Percentiles rank a stretch among this genome's conserved stretches.
Conservation (phyloP, 2,329 filamentous ascomycete species). For the Plenodomus biglobosus region DNA sequence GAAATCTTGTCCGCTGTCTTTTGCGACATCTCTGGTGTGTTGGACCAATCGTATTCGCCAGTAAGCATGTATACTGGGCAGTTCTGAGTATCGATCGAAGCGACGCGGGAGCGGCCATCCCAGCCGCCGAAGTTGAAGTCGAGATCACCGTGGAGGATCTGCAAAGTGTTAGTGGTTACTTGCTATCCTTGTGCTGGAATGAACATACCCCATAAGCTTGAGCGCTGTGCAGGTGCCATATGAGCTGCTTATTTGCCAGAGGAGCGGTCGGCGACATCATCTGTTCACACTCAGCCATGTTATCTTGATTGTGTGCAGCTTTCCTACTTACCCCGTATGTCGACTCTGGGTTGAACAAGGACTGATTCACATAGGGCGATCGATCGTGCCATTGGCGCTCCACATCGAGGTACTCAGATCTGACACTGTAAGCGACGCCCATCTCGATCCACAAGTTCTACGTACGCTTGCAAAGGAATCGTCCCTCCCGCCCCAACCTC, state of each 20-base stretch:
- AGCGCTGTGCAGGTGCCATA: conserved; percentile 54
- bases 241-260: conserved; percentile 49
- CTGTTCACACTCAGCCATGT: conserved; percentile 16
- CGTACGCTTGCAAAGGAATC: conserved; percentile 51
- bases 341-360: conserved; percentile 53
- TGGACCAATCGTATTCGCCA: conserved; percentile 54
- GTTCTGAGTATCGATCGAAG: conserved; percentile 50
- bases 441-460: conserved; percentile 12
- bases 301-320: not conserved
- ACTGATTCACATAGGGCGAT: conserved; percentile 52
- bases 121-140: conserved; percentile 57
- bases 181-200: not conserved
- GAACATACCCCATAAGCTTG: conserved; percentile 51
- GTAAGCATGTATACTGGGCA: conserved; percentile 57
- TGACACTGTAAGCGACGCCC: conserved; percentile 17
- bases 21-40: conserved; percentile 51
- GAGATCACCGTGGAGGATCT: conserved; percentile 55
- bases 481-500: conserved; percentile 52
- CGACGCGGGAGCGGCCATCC: conserved; percentile 51
- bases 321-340: conserved; percentile 46
- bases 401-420: conserved; percentile 47
- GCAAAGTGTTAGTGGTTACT: not conserved
- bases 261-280: conserved; percentile 54
- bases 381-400: conserved; percentile 51
- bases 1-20: conserved; percentile 52